These are phyloP conservation scores for Trifolium dubium DNA, from an alignment of 306 rosid genomes.

Conservation along the genomic window DNA sequence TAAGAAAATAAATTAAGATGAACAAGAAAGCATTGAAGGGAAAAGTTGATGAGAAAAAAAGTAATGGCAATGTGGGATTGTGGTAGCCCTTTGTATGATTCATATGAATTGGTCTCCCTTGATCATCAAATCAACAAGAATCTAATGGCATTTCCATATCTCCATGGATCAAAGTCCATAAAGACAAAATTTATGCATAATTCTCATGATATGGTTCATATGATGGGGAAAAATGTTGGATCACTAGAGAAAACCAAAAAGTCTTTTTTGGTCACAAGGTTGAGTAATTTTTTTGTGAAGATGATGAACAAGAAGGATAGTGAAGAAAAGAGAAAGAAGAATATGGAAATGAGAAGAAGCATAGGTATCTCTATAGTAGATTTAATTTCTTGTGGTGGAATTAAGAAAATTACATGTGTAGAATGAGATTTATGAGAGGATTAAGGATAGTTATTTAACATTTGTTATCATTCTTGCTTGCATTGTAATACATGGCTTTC, in stretches of 20 bases:
- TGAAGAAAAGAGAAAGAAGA: slow-evolving; percentile 32
- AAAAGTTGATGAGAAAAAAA: slow-evolving; percentile 26
- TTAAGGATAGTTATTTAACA: neutral
- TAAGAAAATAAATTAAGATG: slow-evolving; percentile 5
- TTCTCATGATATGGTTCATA: slow-evolving; percentile 5
- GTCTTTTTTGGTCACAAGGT: slow-evolving; percentile 15
- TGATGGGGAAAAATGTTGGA: neutral
- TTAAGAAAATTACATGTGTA: neutral
- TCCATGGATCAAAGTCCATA: slow-evolving; percentile 48
- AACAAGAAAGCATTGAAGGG: slow-evolving; percentile 36
- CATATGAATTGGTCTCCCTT: slow-evolving; percentile 62
- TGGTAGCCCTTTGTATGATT: slow-evolving; percentile 76
- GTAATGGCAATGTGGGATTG: slow-evolving; percentile 68
- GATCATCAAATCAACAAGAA: slow-evolving; percentile 60
- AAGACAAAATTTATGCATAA: slow-evolving; percentile 34
- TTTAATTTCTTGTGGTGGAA: slow-evolving; percentile 35
- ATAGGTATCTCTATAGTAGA: neutral
- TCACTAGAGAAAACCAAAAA: slow-evolving; percentile 37
- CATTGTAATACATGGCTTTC: neutral
- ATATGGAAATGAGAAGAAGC: slow-evolving; percentile 17
- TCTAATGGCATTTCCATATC: slow-evolving; percentile 58
- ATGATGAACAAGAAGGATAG: neutral
- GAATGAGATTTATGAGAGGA: neutral
- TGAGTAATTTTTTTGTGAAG: slow-evolving; percentile 11
- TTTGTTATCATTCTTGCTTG: slow-evolving; percentile 2